phyloP scores from a whole-genome alignment of 352 stramenopile genomes.

The Globisporangium spinosum region DNA sequence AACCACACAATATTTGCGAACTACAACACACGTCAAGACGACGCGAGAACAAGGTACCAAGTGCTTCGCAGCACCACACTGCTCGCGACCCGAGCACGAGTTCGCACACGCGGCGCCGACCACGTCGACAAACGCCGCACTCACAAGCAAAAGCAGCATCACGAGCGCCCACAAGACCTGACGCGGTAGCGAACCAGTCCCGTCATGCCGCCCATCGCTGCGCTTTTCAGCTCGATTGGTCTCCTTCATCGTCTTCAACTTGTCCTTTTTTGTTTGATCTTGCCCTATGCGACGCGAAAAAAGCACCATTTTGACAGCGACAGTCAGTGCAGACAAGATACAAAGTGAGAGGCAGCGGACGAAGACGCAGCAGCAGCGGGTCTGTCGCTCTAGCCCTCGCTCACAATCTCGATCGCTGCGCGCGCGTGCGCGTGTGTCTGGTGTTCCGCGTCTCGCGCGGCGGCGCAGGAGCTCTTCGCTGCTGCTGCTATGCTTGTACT shows the following conservation, averaged over 20 bases:
- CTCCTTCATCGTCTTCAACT: background rate
- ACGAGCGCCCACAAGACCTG: background rate
- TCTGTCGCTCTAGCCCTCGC: background rate
- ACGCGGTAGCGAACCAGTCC: background rate
- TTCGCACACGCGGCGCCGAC: constrained; percentile 47
- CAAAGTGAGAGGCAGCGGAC: background rate
- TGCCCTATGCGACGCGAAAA: background rate
- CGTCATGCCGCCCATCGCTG: background rate
- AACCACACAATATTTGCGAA: background rate
- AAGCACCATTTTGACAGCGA: background rate
- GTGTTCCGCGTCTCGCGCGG: too few relatives aligned
- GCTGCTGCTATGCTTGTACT: constrained; percentile 1
- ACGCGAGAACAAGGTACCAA: background rate
- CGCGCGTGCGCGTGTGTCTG: too few relatives aligned
- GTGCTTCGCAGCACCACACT: constrained; percentile 46
- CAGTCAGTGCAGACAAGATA: background rate
- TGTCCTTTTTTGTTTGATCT: background rate
- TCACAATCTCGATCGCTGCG: background rate
- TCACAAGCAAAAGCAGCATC: constrained; percentile 12
- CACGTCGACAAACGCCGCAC: constrained; percentile 1
- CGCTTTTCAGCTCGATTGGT: background rate
- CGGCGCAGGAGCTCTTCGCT: background rate
- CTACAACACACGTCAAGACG: background rate
- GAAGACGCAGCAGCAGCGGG: background rate
- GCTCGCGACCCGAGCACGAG: constrained; percentile 56